Base-by-base conservation (phyloP, 306 rosid genomes). In the Begonia loranthoides region DNA sequence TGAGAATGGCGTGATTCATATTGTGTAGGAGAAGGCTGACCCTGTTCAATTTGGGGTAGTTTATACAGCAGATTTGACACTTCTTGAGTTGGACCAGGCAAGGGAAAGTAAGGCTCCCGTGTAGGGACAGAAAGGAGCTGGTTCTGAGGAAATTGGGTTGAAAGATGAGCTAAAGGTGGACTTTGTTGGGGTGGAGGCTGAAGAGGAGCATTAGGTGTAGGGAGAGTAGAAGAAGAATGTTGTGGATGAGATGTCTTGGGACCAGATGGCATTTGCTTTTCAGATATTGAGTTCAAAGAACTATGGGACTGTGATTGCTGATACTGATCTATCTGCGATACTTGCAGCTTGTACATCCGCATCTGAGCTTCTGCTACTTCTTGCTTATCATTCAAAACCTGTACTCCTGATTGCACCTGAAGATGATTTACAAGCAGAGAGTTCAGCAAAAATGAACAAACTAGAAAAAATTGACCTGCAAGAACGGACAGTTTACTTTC, bases 361-460 rank as follows among this genome's bases (percentile, higher is more conserved):
- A 78, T 59, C 61, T 80, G 84, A 64, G 87, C 79, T 56, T 70
- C 93, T 43, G 73, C 47, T 38, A 74, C 61, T 56, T 67, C 72
- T 62, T 87, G 96, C 59, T 76, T 76, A 53, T 81, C 96, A 78
- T 81, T 78, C 56, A 87, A 59, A 66, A 40, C 69, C 17, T 61
- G 74, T 49, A 87, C 96, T 61, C 86, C 96, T 21, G 74, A 38
- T 68, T 74, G 96, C 68, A 87, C 96, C 96, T 87, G 85, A 41
- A 47, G 16, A 46, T 65, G 51, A 62, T 63, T 51, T 28, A 28
- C 36, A 1, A 28, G 36, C 1, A 0, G 1, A 28, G 9, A 28
- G 9, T 7, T 28, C 36, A 28, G 9, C 36, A 28, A 28, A 28
- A 28, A 28, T 28, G 36, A 28, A 28, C 36, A 28, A 28, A 7